Conservation (phyloP, 352 stramenopile genomes). For the Phytophthora sp. region DNA sequence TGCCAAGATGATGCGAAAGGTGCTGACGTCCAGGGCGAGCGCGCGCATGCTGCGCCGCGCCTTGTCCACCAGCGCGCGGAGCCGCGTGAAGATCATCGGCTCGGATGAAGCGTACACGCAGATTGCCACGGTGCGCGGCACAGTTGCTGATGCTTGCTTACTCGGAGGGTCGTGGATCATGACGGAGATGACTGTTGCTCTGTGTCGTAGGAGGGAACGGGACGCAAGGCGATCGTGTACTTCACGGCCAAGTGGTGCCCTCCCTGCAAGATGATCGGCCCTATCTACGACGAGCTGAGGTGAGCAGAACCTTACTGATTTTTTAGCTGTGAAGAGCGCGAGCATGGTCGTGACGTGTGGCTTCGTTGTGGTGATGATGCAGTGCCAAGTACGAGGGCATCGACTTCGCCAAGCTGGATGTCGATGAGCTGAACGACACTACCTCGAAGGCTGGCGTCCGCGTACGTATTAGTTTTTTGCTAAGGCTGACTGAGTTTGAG, state of each 20-base stretch:
- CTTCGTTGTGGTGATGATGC: too few relatives aligned
- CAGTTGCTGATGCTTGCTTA: background rate
- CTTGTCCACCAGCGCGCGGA: slow-evolving; percentile 47
- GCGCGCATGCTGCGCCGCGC: slow-evolving; percentile 27
- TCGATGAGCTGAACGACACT: slow-evolving; percentile 84
- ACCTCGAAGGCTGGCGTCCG: slow-evolving; percentile 81
- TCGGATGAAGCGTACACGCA: slow-evolving; percentile 78
- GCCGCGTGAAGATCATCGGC: slow-evolving; percentile 76
- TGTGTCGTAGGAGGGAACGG: slow-evolving; percentile 52
- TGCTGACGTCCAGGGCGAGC: slow-evolving; percentile 31
- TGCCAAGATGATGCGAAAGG: slow-evolving; percentile 48
- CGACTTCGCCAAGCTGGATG: slow-evolving; percentile 87
- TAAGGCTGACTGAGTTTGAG: background rate
- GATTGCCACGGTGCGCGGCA: slow-evolving; percentile 57
- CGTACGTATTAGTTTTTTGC: slow-evolving; percentile 45
- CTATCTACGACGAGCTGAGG: slow-evolving; percentile 89
- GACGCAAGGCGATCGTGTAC: slow-evolving; percentile 85
- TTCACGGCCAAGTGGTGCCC: slow-evolving; percentile 91
- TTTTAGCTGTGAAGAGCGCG: too few relatives aligned
- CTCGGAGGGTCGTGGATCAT: background rate
- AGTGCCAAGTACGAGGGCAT: slow-evolving; percentile 70
- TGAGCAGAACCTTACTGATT: too few relatives aligned
- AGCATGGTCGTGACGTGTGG: too few relatives aligned
- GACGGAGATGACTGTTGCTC: background rate
- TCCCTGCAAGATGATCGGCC: slow-evolving; percentile 92